These are phyloP conservation scores for Westerdykella ornata DNA, from an alignment of 2,329 filamentous ascomycete species.

Conservation along the genomic window DNA sequence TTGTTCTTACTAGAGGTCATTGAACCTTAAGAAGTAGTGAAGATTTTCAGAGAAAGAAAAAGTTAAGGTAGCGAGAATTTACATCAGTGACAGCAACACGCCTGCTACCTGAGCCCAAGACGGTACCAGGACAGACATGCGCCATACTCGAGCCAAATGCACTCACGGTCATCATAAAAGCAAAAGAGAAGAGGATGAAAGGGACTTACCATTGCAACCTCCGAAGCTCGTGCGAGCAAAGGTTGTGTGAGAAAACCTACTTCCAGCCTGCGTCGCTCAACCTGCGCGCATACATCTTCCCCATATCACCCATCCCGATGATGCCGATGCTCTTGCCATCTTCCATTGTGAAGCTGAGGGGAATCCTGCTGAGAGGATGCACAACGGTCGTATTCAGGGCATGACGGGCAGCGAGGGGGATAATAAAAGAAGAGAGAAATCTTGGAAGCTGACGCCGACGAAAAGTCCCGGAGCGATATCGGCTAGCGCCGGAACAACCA, in stretches of 20 bases:
- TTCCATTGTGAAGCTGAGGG: constrained; percentile 45
- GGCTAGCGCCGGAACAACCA: constrained; percentile 16
- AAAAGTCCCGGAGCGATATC: constrained; percentile 10
- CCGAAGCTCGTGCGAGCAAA: constrained; percentile 6
- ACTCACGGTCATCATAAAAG: constrained; percentile 95
- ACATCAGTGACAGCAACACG: constrained; percentile 86
- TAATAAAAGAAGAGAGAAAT: constrained; percentile 12
- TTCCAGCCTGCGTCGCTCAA: constrained; percentile 93
- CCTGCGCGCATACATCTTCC: constrained; percentile 90
- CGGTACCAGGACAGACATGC: constrained; percentile 57
- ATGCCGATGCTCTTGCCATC: constrained; percentile 72
- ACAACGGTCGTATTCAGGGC: constrained; percentile 24
- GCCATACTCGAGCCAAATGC: constrained; percentile 99
- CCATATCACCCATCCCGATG: constrained; percentile 99
- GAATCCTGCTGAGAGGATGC: constrained; percentile 9
- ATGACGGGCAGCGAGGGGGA: constrained; percentile 14
- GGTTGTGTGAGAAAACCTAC: constrained; percentile 51
- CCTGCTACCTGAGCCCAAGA: constrained; percentile 62
- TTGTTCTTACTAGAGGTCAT: constrained; percentile 11
- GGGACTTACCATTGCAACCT: constrained; percentile 22
- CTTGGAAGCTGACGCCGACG: constrained; percentile 9
- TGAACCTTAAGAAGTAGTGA: constrained; percentile 13
- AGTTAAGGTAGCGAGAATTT: constrained; percentile 97
- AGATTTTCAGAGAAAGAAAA: constrained; percentile 71
- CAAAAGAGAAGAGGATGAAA: constrained; percentile 7